A percentile compares a stretch with the other conserved stretches of the same genome.
phyloP scores from a whole-genome alignment of 345 rosid genomes.

The Orychophragmus violaceus region DNA sequence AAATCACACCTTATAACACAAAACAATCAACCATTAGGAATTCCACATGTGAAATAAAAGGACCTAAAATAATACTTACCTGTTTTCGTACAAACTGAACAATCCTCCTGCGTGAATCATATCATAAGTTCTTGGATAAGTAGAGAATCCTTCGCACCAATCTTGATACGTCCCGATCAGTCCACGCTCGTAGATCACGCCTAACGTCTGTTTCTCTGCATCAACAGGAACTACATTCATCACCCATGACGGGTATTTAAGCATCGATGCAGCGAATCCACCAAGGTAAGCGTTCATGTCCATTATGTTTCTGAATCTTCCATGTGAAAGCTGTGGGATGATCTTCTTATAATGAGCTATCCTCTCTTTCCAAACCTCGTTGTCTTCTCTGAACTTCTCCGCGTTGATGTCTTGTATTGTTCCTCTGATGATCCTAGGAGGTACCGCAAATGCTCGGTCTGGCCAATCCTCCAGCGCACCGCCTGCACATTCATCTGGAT shows the following conservation, averaged over 20 bases:
- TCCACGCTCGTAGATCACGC: constrained; percentile 78
- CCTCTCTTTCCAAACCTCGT: constrained; percentile 73
- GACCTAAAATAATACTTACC: too few relatives aligned
- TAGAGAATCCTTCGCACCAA: constrained; percentile 97
- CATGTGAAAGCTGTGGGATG: constrained; percentile 45
- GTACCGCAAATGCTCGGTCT: constrained; percentile 61
- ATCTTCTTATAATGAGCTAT: constrained; percentile 57
- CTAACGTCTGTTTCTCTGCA: constrained; percentile 69
- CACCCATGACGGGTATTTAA: constrained; percentile 75
- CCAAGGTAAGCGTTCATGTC: constrained; percentile 96
- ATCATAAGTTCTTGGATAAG: constrained; percentile 96
- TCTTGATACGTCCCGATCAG: constrained; percentile 83
- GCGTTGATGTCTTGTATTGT: constrained; percentile 57
- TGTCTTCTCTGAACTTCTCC: constrained; percentile 66
- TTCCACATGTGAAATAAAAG: too few relatives aligned
- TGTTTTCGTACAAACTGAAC: constrained; percentile 74
- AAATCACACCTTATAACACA: constrained; percentile 61
- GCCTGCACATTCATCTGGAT: constrained; percentile 70
- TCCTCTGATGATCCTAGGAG: constrained; percentile 75
- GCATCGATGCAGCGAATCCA: constrained; percentile 76
- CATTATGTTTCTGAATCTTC: constrained; percentile 80
- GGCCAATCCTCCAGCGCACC: constrained; percentile 90
- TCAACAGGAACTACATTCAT: constrained; percentile 86
- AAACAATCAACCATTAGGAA: background rate
- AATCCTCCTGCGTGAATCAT: constrained; percentile 80